Conservation (phyloP, 495 filamentous ascomycete genomes). For the Daldinia bambusicola region DNA sequence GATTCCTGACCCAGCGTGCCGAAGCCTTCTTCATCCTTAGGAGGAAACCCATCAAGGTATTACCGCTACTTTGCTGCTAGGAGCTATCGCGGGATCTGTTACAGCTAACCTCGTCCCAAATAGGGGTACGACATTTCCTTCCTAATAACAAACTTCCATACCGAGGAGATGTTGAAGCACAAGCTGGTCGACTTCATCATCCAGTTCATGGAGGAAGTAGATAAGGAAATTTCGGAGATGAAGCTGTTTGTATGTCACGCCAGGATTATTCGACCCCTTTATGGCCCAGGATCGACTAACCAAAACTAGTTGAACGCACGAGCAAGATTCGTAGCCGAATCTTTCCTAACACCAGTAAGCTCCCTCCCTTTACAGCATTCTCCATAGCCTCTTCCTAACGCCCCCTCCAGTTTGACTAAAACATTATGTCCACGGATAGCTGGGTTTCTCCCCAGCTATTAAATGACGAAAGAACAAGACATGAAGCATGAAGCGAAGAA, state of each 20-base stretch:
- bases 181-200: slow-evolving; percentile 99
- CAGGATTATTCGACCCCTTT: not conserved
- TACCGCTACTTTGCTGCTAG: slow-evolving; percentile 21
- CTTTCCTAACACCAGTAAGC: slow-evolving; percentile 93
- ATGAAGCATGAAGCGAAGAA: slow-evolving; percentile 13
- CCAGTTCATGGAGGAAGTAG: slow-evolving; percentile 99
- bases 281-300: slow-evolving; percentile 38
- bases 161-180: slow-evolving; percentile 97
- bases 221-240: slow-evolving; percentile 99
- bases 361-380: not conserved
- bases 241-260: slow-evolving; percentile 91
- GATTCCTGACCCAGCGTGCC: slow-evolving; percentile 94
- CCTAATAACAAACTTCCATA: slow-evolving; percentile 97
- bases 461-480: slow-evolving; percentile 28
- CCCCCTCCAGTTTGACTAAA: slow-evolving; percentile 45
- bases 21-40: slow-evolving; percentile 97
- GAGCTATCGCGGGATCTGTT: not conserved
- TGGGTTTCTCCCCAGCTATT: not conserved
- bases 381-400: slow-evolving; percentile 13
- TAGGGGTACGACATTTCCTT: slow-evolving; percentile 99
- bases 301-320: slow-evolving; percentile 84
- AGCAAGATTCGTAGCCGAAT: slow-evolving; percentile 97
- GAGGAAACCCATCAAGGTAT: slow-evolving; percentile 92
- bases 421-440: not conserved
- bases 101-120: slow-evolving; percentile 10